Conservation (phyloP, 306 rosid species). For the Senna siamea region DNA sequence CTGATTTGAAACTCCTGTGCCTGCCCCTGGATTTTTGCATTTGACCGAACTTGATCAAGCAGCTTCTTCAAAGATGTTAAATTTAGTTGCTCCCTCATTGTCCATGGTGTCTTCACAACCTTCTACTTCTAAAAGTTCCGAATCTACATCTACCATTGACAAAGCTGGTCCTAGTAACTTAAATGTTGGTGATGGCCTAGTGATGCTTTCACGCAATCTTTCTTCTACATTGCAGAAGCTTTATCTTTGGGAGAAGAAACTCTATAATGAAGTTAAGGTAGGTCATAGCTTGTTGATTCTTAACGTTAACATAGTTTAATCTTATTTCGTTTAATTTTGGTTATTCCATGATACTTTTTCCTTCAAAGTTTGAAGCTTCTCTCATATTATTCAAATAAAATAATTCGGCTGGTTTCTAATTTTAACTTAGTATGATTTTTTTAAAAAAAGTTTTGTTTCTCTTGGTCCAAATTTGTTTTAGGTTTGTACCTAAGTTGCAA, state of each 20-base stretch:
- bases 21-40: constrained; percentile 26
- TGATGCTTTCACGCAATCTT: constrained; percentile 61
- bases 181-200: constrained; percentile 55
- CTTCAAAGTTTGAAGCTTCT: background rate
- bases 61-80: constrained; percentile 82
- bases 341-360: background rate
- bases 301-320: background rate
- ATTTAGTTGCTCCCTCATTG: constrained; percentile 62
- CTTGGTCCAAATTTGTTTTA: background rate
- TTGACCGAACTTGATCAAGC: constrained; percentile 40
- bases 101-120: constrained; percentile 68
- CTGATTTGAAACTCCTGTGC: constrained; percentile 28
- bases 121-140: constrained; percentile 60
- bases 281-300: constrained; percentile 22
- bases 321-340: constrained; percentile 3
- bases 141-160: constrained; percentile 52
- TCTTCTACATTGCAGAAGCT: constrained; percentile 87
- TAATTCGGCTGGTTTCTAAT: background rate
- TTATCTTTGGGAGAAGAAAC: constrained; percentile 97
- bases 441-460: background rate
- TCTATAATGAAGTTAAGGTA: constrained; percentile 88
- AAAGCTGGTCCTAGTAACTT: constrained; percentile 43
- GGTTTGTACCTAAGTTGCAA: background rate
- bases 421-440: background rate
- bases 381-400: background rate